Conservation (phyloP, 1,139 yeast species). For the Barnettozyma hawaiiensis region DNA sequence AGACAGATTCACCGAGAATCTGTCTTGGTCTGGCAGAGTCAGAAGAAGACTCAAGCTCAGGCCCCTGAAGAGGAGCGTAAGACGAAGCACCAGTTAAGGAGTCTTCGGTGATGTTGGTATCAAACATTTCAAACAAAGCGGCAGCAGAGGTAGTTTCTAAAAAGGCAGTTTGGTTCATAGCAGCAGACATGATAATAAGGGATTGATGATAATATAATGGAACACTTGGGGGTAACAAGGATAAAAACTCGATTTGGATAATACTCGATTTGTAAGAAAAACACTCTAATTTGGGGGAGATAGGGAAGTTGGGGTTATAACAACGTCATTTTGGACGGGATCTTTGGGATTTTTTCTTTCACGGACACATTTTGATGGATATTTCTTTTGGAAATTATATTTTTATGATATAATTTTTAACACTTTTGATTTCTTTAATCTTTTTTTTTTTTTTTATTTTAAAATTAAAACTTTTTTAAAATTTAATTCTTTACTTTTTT, state of each 20-base stretch:
- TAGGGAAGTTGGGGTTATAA: constrained; percentile 6
- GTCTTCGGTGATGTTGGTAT: constrained; percentile 14
- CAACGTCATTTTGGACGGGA: constrained; percentile 27
- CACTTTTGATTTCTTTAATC: constrained; percentile 4
- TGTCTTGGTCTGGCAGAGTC: constrained; percentile 23
- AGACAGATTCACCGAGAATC: constrained; percentile 40
- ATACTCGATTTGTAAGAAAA: background rate
- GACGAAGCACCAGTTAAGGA: constrained; percentile 7
- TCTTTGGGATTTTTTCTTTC: constrained; percentile 11
- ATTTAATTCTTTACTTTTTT: constrained; percentile 5
- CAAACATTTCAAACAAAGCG: constrained; percentile 24
- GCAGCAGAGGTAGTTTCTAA: constrained; percentile 15
- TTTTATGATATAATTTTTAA: constrained; percentile 10
- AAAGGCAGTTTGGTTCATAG: constrained; percentile 11
- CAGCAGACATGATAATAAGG: constrained; percentile 8
- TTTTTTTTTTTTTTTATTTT: too few relatives aligned
- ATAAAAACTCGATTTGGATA: constrained; percentile 1
- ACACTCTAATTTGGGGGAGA: constrained; percentile 3
- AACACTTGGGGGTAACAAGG: constrained; percentile 1
- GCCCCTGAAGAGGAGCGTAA: constrained; percentile 3
- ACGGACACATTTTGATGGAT: constrained; percentile 22
- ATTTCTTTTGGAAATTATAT: constrained; percentile 6
- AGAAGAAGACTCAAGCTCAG: constrained; percentile 3
- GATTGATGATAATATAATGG: constrained; percentile 4
- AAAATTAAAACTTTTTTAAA: constrained; percentile 9